Evolutionary conservation across 257 asterid species (phyloP).

Genomic region (Solanum gracilifrons): DNA sequence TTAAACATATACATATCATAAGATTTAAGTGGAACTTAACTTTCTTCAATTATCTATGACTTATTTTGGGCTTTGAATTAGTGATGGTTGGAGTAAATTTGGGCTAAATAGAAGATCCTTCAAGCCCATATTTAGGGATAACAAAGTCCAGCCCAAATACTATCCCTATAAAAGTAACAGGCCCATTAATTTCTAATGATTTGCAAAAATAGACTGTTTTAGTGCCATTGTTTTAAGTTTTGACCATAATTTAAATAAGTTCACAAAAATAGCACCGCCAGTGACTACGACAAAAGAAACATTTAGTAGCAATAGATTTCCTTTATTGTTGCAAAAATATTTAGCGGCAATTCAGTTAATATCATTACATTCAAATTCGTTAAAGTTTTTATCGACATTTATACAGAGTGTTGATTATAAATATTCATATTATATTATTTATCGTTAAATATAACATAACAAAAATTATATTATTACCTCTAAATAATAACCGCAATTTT

Average conservation of each 20-base stretch:
- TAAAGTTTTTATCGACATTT: no score
- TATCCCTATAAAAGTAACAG: not conserved
- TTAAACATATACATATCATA: not conserved
- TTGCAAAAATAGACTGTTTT: not conserved
- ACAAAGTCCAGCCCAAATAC: not conserved
- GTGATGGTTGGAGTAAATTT: not conserved
- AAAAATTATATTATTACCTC: not conserved
- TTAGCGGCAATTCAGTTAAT: no score
- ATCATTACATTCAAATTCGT: fast-evolving
- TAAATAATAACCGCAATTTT: no score
- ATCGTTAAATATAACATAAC: no score
- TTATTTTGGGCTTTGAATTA: not conserved
- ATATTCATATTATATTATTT: no score
- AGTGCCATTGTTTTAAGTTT: not conserved
- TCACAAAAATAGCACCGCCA: not conserved
- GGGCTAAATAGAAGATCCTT: not conserved
- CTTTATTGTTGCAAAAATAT: no score
- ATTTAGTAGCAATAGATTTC: not conserved
- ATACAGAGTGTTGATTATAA: no score
- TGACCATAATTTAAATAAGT: not conserved
- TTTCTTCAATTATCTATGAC: not conserved
- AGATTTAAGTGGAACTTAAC: not conserved
- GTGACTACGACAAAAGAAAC: no score
- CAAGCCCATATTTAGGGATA: not conserved
- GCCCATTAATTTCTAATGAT: not conserved